These are phyloP conservation scores for Kwoniella mangroviensis DNA, from an alignment of 768 basidiomycete genomes.

Conservation along the genomic window DNA sequence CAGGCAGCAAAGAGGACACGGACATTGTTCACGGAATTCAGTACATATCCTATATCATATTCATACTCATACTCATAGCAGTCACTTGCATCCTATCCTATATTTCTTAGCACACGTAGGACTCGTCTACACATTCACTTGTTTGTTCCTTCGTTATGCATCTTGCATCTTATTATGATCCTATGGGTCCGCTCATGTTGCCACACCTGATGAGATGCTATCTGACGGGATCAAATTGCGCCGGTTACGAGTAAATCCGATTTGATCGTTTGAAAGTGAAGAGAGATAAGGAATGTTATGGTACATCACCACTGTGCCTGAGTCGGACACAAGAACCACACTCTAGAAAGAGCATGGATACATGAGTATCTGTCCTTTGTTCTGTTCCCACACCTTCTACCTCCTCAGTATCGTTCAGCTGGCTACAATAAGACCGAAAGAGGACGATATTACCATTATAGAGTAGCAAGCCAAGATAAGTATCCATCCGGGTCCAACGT, in stretches of 20 bases:
- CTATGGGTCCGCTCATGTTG: neutral
- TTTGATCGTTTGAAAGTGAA: neutral
- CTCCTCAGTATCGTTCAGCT: too few species aligned
- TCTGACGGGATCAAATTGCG: neutral
- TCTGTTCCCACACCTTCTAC: neutral
- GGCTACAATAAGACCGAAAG: too few species aligned
- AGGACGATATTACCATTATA: too few species aligned
- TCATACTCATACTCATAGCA: neutral
- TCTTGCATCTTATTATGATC: neutral
- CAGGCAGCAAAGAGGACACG: neutral
- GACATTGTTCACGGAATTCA: neutral
- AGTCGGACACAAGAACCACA: too few species aligned
- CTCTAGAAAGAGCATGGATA: too few species aligned
- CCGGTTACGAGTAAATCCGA: neutral
- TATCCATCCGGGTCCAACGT: too few species aligned
- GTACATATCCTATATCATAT: neutral
- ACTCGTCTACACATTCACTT: neutral
- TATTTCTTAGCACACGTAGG: neutral
- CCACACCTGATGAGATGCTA: neutral
- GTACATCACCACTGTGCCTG: too few species aligned
- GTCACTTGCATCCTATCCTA: neutral
- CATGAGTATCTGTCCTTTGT: too few species aligned
- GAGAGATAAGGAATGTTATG: neutral
- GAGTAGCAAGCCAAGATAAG: too few species aligned
- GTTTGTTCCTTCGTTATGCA: neutral